Conservation (phyloP, 1,284 basidiomycete genomes). For the Sanghuangporus sanghuang region DNA sequence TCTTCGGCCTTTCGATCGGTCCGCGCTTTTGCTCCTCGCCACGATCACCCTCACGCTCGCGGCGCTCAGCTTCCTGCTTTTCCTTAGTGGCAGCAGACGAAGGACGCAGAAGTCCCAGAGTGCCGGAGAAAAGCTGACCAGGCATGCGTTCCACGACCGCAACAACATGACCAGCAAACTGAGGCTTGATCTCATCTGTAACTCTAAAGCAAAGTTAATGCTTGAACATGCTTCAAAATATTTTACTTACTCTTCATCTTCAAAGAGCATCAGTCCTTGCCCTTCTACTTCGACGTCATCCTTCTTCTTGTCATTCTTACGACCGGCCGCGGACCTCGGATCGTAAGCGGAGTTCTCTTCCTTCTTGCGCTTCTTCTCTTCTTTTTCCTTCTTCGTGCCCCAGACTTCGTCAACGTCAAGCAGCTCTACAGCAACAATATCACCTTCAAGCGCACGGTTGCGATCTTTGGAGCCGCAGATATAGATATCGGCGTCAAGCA, state of each 20-base stretch:
- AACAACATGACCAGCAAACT: constrained; percentile 95
- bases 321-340: constrained; percentile 64
- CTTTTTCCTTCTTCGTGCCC: constrained; percentile 99
- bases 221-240: constrained; percentile 5
- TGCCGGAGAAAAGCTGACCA: constrained; percentile 97
- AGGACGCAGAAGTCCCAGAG: constrained; percentile 90
- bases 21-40: constrained; percentile 73
- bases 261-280: constrained; percentile 92
- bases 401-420: constrained; percentile 98
- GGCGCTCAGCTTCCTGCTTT: constrained; percentile 97
- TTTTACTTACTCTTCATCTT: constrained; percentile 83
- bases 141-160: constrained; percentile 99
- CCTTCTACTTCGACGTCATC: constrained; percentile 99
- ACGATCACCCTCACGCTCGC: constrained; percentile 91
- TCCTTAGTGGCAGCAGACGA: constrained; percentile 98
- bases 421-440: constrained; percentile 97
- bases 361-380: constrained; percentile 99
- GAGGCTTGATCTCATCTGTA: constrained; percentile 94
- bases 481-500: constrained; percentile 98
- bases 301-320: constrained; percentile 99
- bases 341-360: constrained; percentile 96
- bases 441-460: constrained; percentile 96
- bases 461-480: constrained; percentile 98
- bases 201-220: constrained; percentile 48
- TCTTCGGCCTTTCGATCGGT: constrained; percentile 90